A percentile compares a stretch with the other conserved stretches of the same genome.
Evolutionary conservation across 805 yeast species (phyloP).

Genomic region (Candida pseudofarinosa): DNA sequence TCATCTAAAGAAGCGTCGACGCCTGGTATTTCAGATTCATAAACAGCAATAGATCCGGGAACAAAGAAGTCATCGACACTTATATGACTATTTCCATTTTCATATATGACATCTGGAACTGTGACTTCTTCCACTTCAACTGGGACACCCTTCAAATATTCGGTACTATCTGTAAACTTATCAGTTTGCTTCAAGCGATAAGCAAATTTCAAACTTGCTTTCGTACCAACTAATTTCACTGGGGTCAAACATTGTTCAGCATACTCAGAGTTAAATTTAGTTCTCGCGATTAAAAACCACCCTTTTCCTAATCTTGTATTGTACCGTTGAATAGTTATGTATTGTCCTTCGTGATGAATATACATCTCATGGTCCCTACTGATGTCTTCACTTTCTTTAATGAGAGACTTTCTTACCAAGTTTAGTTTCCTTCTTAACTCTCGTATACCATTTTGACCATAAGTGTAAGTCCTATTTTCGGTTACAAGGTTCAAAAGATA

Average conservation of each 20-base stretch:
- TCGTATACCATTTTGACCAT: conserved; percentile 61
- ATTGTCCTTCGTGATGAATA: conserved; percentile 91
- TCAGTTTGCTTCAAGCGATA: conserved; percentile 54
- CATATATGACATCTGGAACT: conserved; percentile 44
- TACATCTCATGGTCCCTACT: conserved; percentile 73
- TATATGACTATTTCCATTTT: conserved; percentile 50
- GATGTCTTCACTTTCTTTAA: conserved; percentile 54
- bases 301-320: conserved; percentile 85
- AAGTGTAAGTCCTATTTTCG: conserved; percentile 63
- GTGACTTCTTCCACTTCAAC: conserved; percentile 53
- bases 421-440: conserved; percentile 61
- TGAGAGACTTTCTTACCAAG: conserved; percentile 52
- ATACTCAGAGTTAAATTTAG: conserved; percentile 55
- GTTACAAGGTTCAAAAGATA: conserved; percentile 72
- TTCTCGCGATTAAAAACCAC: conserved; percentile 81
- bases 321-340: conserved; percentile 81
- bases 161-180: conserved; percentile 37
- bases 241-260: conserved; percentile 56
- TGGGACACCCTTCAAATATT: conserved; percentile 58
- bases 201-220: conserved; percentile 53
- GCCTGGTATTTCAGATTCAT: conserved; percentile 63
- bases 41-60: conserved; percentile 86
- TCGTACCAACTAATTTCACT: conserved; percentile 55
- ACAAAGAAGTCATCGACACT: conserved; percentile 62
- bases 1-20: conserved; percentile 64